These are phyloP conservation scores for Penicillium maclennaniae DNA, from an alignment of 495 filamentous ascomycete species.

Conservation along the genomic window DNA sequence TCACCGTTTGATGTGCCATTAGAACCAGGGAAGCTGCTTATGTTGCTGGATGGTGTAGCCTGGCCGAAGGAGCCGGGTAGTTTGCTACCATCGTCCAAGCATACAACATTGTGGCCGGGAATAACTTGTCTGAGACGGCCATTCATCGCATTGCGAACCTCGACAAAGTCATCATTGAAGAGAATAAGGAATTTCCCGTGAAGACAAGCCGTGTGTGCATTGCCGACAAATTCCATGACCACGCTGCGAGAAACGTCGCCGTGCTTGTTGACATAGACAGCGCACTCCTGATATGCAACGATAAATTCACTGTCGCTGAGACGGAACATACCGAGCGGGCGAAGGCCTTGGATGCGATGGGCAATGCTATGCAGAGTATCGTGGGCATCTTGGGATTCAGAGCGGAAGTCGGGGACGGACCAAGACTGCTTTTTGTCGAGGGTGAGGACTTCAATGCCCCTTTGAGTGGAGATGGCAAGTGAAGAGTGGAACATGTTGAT, in stretches of 20 bases:
- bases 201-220: constrained; percentile 79
- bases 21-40: constrained; percentile 21
- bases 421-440: constrained; percentile 93
- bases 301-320: constrained; percentile 90
- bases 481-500: constrained; percentile 94
- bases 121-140: constrained; percentile 92
- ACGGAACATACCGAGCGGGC: constrained; percentile 93
- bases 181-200: constrained; percentile 72
- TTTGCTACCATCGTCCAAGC: constrained; percentile 79
- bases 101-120: constrained; percentile 78
- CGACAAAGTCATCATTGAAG: constrained; percentile 88
- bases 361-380: constrained; percentile 77
- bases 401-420: constrained; percentile 80
- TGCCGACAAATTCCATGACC: constrained; percentile 96
- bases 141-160: constrained; percentile 95
- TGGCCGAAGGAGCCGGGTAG: constrained; percentile 34
- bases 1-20: constrained; percentile 30
- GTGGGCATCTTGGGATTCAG: constrained; percentile 43
- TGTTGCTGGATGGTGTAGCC: constrained; percentile 22
- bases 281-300: constrained; percentile 90
- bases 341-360: constrained; percentile 69
- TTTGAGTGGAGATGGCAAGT: constrained; percentile 83
- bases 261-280: constrained; percentile 96
- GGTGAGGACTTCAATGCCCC: constrained; percentile 93
- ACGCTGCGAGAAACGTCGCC: constrained; percentile 89